Base-by-base conservation (phyloP, 225 moss, liverwort and hornwort species). In the Marchantia paleacea region DNA sequence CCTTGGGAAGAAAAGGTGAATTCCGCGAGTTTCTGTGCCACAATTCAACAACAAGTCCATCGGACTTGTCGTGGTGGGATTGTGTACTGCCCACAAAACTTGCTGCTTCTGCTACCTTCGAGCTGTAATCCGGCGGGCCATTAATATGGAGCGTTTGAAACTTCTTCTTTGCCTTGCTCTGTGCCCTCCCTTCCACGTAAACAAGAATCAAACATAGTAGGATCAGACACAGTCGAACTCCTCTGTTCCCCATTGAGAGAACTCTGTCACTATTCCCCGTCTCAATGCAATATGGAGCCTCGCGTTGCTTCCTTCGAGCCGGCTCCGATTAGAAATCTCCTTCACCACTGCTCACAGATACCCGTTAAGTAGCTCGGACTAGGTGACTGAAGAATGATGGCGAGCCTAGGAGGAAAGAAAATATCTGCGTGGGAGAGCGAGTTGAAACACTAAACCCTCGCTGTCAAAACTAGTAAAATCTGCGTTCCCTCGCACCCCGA, bases 11-110 rank as follows among this genome's bases (percentile, higher is more conserved):
- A 19, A 81, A 81, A 4, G 81, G 81, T 0, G 81, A 81, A 76
- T 76, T 69, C 18, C 66, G 49, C 47, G 81, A 68, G 26, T 81
- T 67, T 25, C 76, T 75, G 14, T 81, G 81, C 81, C 80, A 80
- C 0, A 80, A 28, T 14, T 52, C 73, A 1, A 72, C 52, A 3
- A 80, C 73, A 14, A 80, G 73, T 49, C 80, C 80, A 25, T 73
- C 78, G 24, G 64, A 49, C 4, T 63, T 24, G 39, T 39, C 39
- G 39, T 39, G 39, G 2, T 39, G 39, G 39, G 39, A 39, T 39
- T 39, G 39, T 39, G 39, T 39, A 39, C 39, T 39, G 39, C 39
- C 39, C 39, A 5, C 39, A 39, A 39, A 39, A 22, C 29, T 73
- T 0, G 47, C 65, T 0, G 24, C 6, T 12, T 65, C 78, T 74